Base-by-base conservation (phyloP, 2,329 filamentous ascomycete species). In the Penicillium sp. region DNA sequence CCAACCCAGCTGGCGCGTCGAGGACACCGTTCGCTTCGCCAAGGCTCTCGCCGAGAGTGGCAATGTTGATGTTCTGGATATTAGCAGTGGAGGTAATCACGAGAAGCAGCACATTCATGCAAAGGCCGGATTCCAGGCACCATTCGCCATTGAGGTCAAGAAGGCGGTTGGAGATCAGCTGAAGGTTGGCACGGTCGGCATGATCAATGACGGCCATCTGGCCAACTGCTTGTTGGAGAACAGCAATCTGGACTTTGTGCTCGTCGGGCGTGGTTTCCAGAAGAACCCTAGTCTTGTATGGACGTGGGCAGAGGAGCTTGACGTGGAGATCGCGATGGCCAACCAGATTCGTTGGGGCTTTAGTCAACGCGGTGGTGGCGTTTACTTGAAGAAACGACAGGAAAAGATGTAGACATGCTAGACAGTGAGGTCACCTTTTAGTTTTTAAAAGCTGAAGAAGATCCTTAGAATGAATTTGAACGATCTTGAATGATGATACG, bases 201-300 rank as follows among this genome's bases (percentile, higher is more conserved):
- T 85, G 59, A 90, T 96, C 67, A 87, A 83, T 39, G 84, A 84
- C 33, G 89, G 87, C 2, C 84, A 87, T 67, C 83, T 89, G 73
- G 92, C 91, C 6, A 83, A 87, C 81, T 64, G 85, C 78, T 59
- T 89, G 69, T 70, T 85, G 2, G 78, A 85, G 59, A 74, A 78
- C 61, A 73, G 78, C 9, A 74, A 77, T 61, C 67, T 87, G 59
- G 92, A 97, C 70, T 74, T 93, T n/a, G 86, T 89, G 0, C 81
- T 94, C 18, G 82, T 89, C 1, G 93, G 85, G 0, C 82, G 91
- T 56, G 88, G 89, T 69, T 95, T 95, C 75, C 82, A 96, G 77
- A 86, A 91, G 73, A 91, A 96, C 70, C 90, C 92, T 0, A 87
- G 90, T 58, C 87, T 92, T 71, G 89, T 92, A 9, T 86, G 91